Evolutionary conservation across 2,329 filamentous ascomycete genomes (phyloP).

Genomic region (Aspergillus chevalieri): DNA sequence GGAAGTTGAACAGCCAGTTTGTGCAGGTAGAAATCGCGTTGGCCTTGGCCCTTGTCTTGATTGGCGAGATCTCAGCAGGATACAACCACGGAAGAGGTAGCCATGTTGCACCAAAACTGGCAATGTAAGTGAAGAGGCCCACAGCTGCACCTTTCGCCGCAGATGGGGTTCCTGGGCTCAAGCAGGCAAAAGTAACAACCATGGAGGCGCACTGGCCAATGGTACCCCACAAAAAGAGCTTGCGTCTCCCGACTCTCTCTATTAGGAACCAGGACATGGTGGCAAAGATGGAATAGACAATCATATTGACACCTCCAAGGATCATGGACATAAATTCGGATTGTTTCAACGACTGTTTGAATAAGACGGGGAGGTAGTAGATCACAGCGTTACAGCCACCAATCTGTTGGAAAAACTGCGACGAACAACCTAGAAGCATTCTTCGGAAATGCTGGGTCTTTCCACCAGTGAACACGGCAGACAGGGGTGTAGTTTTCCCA

Average conservation of each 20-base stretch:
- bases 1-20: slow-evolving; percentile 49
- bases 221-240: slow-evolving; percentile 10
- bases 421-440: slow-evolving; percentile 22
- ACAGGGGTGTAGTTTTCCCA: slow-evolving; percentile 47
- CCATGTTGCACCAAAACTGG: slow-evolving; percentile 59
- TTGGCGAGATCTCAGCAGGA: slow-evolving; percentile 44
- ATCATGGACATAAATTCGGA: slow-evolving; percentile 35
- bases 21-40: slow-evolving; percentile 45
- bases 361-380: slow-evolving; percentile 42
- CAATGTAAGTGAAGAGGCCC: slow-evolving; percentile 58
- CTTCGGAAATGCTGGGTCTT: slow-evolving; percentile 26
- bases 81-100: slow-evolving; percentile 53
- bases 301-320: slow-evolving; percentile 44
- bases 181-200: slow-evolving; percentile 17
- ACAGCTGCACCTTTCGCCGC: slow-evolving; percentile 18
- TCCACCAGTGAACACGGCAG: slow-evolving; percentile 21
- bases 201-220: slow-evolving; percentile 22
- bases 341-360: slow-evolving; percentile 19
- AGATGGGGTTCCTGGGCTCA: slow-evolving; percentile 9
- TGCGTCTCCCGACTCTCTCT: not conserved
- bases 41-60: slow-evolving; percentile 47
- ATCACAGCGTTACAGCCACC: slow-evolving; percentile 41
- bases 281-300: slow-evolving; percentile 18
- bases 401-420: slow-evolving; percentile 39
- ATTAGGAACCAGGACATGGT: not conserved